phyloP scores from a whole-genome alignment of 192 early-diverging fungal species.

The Coemansia reversa region DNA sequence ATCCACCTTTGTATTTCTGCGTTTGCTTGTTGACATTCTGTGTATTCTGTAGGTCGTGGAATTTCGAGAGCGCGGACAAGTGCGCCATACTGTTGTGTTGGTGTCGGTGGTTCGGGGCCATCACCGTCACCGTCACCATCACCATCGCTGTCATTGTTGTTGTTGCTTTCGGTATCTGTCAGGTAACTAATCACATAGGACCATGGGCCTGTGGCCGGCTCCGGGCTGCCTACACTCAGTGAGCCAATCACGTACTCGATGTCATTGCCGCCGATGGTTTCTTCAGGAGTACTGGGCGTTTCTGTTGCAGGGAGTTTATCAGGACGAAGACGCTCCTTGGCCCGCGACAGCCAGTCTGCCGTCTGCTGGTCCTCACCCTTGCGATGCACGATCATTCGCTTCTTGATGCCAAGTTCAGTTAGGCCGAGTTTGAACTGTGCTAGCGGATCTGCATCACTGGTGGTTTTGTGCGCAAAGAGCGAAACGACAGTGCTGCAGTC shows the following conservation, averaged over 20 bases:
- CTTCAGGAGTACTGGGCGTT: not conserved
- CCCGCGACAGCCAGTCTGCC: constrained; percentile 19
- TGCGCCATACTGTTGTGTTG: not conserved
- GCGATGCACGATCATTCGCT: constrained; percentile 14
- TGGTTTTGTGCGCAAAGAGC: constrained; percentile 5
- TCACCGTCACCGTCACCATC: not conserved
- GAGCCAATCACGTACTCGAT: constrained; percentile 7
- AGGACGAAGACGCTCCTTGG: constrained; percentile 10
- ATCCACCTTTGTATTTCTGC: no score
- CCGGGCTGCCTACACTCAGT: no score
- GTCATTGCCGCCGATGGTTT: constrained; percentile 3
- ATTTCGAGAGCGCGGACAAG: not conserved
- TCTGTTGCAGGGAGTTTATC: not conserved
- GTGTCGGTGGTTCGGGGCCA: no score
- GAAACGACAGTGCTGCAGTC: constrained; percentile 20
- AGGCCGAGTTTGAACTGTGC: constrained; percentile 4
- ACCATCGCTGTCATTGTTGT: not conserved
- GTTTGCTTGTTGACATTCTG: no score
- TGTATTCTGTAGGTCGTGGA: not conserved
- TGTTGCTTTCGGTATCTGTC: not conserved
- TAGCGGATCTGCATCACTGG: constrained; percentile 5
- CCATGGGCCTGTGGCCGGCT: no score
- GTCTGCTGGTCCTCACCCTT: constrained; percentile 4
- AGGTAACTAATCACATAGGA: no score
- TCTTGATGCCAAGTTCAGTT: constrained; percentile 12